Percentiles rank a stretch among this genome's conserved stretches.
Conservation (phyloP, 2,329 filamentous ascomycete genomes). For the Colletotrichum paranaense region DNA sequence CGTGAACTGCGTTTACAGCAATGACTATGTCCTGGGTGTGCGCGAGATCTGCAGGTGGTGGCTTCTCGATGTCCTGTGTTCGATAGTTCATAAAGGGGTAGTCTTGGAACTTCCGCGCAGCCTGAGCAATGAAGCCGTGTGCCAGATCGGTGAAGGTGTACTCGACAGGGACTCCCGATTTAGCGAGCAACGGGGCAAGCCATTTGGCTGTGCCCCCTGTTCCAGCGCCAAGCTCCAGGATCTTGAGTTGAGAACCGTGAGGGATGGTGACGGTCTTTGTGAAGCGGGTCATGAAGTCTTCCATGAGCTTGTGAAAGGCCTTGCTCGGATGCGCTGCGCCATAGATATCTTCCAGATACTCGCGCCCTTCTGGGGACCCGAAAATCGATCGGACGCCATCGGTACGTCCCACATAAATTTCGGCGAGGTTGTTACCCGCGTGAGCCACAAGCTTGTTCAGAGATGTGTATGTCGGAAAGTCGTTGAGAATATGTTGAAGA, state of each 20-base stretch:
- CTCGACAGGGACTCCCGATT: conserved; percentile 41
- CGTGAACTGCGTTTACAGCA: conserved; percentile 48
- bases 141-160: conserved; percentile 56
- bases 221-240: conserved; percentile 17
- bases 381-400: conserved; percentile 21
- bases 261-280: not conserved
- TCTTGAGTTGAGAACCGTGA: not conserved
- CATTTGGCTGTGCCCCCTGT: conserved; percentile 19
- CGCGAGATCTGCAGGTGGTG: conserved; percentile 36
- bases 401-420: conserved; percentile 12
- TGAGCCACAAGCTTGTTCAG: conserved; percentile 11
- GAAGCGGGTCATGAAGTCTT: conserved; percentile 15
- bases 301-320: conserved; percentile 22
- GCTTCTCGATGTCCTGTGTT: conserved; percentile 16
- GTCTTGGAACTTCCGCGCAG: conserved; percentile 38
- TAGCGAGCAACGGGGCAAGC: conserved; percentile 41
- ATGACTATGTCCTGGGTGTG: conserved; percentile 46
- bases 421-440: conserved; percentile 7
- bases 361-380: conserved; percentile 10
- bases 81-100: conserved; percentile 21
- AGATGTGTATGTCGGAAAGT: conserved; percentile 4
- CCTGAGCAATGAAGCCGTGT: conserved; percentile 43
- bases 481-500: not conserved
- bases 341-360: conserved; percentile 26
- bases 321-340: conserved; percentile 22